phyloP scores from a whole-genome alignment of 2,329 filamentous ascomycete species.

The Nemania serpens region DNA sequence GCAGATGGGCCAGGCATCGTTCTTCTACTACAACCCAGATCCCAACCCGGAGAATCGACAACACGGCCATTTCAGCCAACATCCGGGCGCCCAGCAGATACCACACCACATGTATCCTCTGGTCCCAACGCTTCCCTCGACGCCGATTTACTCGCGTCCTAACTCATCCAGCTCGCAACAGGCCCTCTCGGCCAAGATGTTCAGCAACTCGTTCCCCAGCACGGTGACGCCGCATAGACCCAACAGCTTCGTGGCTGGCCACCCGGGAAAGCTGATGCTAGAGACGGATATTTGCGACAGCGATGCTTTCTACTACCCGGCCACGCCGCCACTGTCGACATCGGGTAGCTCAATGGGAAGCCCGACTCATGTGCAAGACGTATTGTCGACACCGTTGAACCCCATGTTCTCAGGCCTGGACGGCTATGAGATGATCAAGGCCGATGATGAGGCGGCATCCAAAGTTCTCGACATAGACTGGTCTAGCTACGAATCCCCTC shows the following conservation, averaged over 20 bases:
- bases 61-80: conserved; percentile 75
- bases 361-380: conserved; percentile 72
- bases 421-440: conserved; percentile 68
- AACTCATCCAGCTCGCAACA: conserved; percentile 67
- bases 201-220: conserved; percentile 58
- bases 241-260: conserved; percentile 56
- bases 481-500: conserved; percentile 77
- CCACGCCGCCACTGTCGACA: conserved; percentile 85
- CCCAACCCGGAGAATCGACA: conserved; percentile 72
- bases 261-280: conserved; percentile 60
- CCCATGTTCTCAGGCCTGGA: conserved; percentile 76
- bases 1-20: conserved; percentile 73
- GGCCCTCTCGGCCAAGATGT: conserved; percentile 54
- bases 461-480: conserved; percentile 80
- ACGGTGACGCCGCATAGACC: conserved; percentile 81
- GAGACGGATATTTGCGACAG: conserved; percentile 73
- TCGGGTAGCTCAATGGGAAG: conserved; percentile 86
- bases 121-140: conserved; percentile 63
- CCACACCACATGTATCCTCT: conserved; percentile 59
- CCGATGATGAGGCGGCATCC: conserved; percentile 70
- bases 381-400: conserved; percentile 82
- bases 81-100: conserved; percentile 60
- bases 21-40: conserved; percentile 87
- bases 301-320: conserved; percentile 73
- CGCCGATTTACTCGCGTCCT: conserved; percentile 68